Conservation (phyloP, 2,329 filamentous ascomycete genomes). For the Fusarium goolgardi region DNA sequence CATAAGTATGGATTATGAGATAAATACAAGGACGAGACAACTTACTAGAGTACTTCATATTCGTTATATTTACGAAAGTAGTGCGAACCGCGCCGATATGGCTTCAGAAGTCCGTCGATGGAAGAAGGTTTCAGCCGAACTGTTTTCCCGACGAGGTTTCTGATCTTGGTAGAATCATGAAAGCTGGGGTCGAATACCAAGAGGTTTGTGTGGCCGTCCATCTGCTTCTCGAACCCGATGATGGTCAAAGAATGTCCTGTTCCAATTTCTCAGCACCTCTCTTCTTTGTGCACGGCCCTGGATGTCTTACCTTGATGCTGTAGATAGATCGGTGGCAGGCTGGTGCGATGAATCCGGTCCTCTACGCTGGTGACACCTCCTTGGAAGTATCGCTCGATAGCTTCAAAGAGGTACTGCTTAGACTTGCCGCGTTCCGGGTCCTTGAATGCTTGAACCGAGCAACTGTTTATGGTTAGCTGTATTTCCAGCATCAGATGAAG, state of each 20-base stretch:
- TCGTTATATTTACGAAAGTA: conserved; percentile 78
- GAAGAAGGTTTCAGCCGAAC: conserved; percentile 57
- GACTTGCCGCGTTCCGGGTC: conserved; percentile 57
- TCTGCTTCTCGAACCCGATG: conserved; percentile 80
- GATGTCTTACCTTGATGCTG: conserved; percentile 76
- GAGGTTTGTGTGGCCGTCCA: conserved; percentile 73
- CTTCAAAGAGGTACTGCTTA: conserved; percentile 69
- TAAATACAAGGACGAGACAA: conserved; percentile 11
- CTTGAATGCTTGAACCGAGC: conserved; percentile 71
- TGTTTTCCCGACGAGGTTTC: conserved; percentile 64
- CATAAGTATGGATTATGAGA: conserved; percentile 15
- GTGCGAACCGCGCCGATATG: conserved; percentile 76
- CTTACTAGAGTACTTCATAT: conserved; percentile 83
- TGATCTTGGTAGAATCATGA: conserved; percentile 73
- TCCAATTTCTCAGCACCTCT: conserved; percentile 1
- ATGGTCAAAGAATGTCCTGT: conserved; percentile 90
- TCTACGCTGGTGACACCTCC: conserved; percentile 58
- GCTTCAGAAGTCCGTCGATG: conserved; percentile 65
- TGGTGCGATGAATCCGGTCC: conserved; percentile 72
- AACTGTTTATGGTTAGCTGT: conserved; percentile 55
- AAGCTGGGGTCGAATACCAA: conserved; percentile 92
- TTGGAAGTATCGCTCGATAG: conserved; percentile 80
- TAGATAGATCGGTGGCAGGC: conserved; percentile 86
- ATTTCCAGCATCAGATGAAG: background rate
- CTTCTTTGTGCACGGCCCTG: background rate